Evolutionary conservation across 495 filamentous ascomycete species (phyloP), one percentile per base, ranked within the genome.

Genomic region (Hyaloscypha bicolor): DNA sequence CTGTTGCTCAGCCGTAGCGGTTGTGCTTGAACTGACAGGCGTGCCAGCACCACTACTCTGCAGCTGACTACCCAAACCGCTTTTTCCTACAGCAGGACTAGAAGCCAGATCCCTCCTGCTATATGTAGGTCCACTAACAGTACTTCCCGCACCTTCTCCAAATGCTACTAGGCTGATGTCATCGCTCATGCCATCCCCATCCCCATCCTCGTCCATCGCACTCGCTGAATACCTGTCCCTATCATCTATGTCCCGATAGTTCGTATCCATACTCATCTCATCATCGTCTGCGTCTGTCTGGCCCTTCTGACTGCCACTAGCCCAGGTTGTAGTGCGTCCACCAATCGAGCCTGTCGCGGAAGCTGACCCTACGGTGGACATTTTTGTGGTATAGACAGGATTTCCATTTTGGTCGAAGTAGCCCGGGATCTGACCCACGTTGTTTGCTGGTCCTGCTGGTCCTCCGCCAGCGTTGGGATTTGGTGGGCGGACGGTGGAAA

Each of bases 351-450:
- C 92, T 0, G 89, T 91, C 9, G 90, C 90, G 64, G 90, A 93
- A 25, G 93, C 93, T 59, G 87, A 89, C 45, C 93, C 93, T 25
- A 97, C 93, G 0, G 93, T 97, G 80, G 90, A 93, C 75, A 86
- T 91, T 85, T 80, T 90, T 76, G 76, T 88, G 3, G 75, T 75
- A 39, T 82, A 84, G 32, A 74, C 80, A 30, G 87, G 85, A 67
- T 87, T 86, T 21, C 78, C 85, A 66, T 79, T 84, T 22, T 82
- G 76, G 72, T 96, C 92, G 72, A 96, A 96, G 81, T 93, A 95
- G 58, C 80, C 79, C 1, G 70, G 70, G 25, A 72, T 66, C 37
- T 74, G 70, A 3, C 79, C 79, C 29, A 77, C 74, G 79, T 85
- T 33, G 75, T 80, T 32, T 52, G 71, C 53, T 76, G 79, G 52